phyloP scores from a whole-genome alignment of 1,284 basidiomycete species.

The Fomitiporia mediterranea region DNA sequence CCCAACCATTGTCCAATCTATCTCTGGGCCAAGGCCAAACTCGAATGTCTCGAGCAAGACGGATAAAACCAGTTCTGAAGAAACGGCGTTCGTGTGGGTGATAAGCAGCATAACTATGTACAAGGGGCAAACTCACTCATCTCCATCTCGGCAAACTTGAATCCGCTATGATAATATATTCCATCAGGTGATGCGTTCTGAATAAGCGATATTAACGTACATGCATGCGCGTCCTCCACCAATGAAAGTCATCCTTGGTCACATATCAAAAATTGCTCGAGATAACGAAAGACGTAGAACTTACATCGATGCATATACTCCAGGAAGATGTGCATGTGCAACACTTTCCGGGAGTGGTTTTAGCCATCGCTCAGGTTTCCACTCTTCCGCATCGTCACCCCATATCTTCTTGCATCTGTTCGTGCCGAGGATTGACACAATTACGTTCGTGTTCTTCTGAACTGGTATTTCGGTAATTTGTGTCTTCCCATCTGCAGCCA shows the following conservation, averaged over 20 bases:
- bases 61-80: slow-evolving; percentile 13
- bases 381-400: slow-evolving; percentile 16
- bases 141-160: slow-evolving; percentile 20
- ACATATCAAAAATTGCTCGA: background rate
- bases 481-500: slow-evolving; percentile 7
- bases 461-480: slow-evolving; percentile 7
- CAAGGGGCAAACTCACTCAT: slow-evolving; percentile 11
- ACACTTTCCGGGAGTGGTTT: slow-evolving; percentile 10
- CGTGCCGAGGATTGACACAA: slow-evolving; percentile 11
- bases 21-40: slow-evolving; percentile 13
- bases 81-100: background rate
- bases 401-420: slow-evolving; percentile 16
- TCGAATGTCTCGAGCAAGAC: slow-evolving; percentile 13
- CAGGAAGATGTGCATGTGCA: slow-evolving; percentile 28
- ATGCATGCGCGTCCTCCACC: slow-evolving; percentile 21
- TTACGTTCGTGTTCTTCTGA: slow-evolving; percentile 7
- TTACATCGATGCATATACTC: slow-evolving; percentile 26
- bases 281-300: background rate
- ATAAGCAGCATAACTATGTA: too few species aligned
- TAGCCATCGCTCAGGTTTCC: slow-evolving; percentile 19
- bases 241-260: slow-evolving; percentile 20
- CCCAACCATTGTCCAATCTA: slow-evolving; percentile 7
- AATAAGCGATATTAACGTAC: background rate
- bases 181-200: background rate
- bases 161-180: slow-evolving; percentile 7